Evolutionary conservation across 768 basidiomycete genomes (phyloP), one percentile per base, ranked within the genome.

Genomic region (Mycena crocata): DNA sequence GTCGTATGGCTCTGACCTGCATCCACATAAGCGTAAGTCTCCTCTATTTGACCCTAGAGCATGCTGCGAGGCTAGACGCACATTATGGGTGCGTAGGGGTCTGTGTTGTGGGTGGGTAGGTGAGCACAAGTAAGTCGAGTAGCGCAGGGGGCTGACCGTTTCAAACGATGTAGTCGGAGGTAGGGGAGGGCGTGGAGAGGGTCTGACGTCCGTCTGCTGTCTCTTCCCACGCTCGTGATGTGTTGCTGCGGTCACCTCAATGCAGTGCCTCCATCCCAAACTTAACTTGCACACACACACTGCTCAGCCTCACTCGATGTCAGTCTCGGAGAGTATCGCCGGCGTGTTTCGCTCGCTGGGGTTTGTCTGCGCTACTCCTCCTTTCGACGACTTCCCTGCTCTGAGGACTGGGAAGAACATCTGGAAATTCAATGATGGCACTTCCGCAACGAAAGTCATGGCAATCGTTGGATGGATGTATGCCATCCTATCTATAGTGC

Each of bases 1-100:
- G 87, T 99, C 97, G 82, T 98, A 98, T 77, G 95, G 96, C 83
- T 97, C 94, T 77, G 95, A 95, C 95, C 95, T 97, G 37, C 37
- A 15, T 21, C 23, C 23, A 7, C 32, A 34, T 21, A 19, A 17
- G 15, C 24, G 45, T 48, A n/a, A 3, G 50, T 31, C 5, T 44
- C 55, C 6, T 51, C 15, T 56, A n/a, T n/a, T 44, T 68, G 55
- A 61, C 48, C n/a, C 42, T 58, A 67, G 45, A n/a, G 50, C 56
- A 51, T 24, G 45, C n/a, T 52, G 62, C 54, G 68, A 51, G 39
- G 61, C 56, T 56, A 44, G 51, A 78, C 82, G 59, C 55, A 84
- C 82, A 83, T 84, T 73, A 80, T 79, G 62, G 62, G 72, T 72
- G 71, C 76, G 78, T 77, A 66, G 37, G 70, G 70, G 72, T 78